Base-by-base conservation (phyloP, 345 rosid genomes). In the Moricandia moricandioides region DNA sequence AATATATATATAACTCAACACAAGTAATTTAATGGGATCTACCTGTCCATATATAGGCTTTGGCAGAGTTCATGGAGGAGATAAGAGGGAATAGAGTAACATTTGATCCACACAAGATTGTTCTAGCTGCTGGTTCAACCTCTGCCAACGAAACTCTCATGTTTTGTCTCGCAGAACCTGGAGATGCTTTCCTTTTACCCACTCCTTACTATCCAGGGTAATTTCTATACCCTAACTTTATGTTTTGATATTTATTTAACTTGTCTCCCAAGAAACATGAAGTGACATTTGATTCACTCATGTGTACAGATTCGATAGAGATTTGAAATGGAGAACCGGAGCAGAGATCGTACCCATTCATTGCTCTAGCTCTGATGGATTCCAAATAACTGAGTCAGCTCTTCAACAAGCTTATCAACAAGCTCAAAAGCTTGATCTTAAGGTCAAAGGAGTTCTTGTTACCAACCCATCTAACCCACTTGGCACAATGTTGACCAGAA, bases 191-290 rank as follows among this genome's bases (percentile, higher is more conserved):
- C 75, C 96, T 89, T 26, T 82, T 89, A 62, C 96, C 96, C 6
- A 85, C 89, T 10, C 96, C 96, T 64, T 89, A 89, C 70, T 89
- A 89, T 26, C 92, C 96, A 54, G 96, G 96, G 96, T 88, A 79
- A 14, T 51, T 83, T 77, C 12, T 10, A 66, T 24, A 69, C 31
- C 69, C 49, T 39, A 26, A 51, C 26, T 33, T 0, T 59, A 45
- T 11, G 47, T 34, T 26, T 26, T 11, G 3, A 13, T 54, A 54
- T 5, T 10, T 33, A 8, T 0, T 16, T 49, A 73, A 30, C 72
- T 73, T 55, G n/a, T 55, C n/a, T 30, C 1, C 33, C 29, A 83
- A 77, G 79, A 47, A 57, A 73, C 27, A 2, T 7, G 27, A 61
- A 51, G 8, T 61, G 33, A 37, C 2, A 4, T 71, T 13, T 62